Conservation (phyloP, 768 basidiomycete genomes). For the Calvatia gigantea region DNA sequence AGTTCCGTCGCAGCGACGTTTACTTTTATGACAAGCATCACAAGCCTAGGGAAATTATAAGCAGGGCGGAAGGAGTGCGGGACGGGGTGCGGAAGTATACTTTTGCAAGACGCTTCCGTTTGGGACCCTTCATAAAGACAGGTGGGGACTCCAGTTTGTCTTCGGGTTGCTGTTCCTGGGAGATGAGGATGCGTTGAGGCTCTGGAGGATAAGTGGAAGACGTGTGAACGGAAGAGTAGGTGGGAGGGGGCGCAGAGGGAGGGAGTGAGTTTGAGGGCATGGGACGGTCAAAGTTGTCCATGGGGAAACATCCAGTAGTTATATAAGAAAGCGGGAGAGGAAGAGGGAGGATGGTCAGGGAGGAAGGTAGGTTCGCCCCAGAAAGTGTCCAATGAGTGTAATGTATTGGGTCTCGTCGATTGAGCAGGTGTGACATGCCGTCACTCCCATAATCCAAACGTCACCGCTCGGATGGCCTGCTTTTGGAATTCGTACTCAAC, state of each 20-base stretch:
- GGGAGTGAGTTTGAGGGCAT: conserved; percentile 11
- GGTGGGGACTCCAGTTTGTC: conserved; percentile 27
- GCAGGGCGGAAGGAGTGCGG: conserved; percentile 3
- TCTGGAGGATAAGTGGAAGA: conserved; percentile 12
- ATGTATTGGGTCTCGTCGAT: too few species aligned
- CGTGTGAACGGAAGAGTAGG: conserved; percentile 21
- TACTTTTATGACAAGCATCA: conserved; percentile 83
- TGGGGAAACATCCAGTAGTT: conserved; percentile 18
- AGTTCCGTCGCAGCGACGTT: conserved; percentile 80
- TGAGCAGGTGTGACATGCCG: background rate
- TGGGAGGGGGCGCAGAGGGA: conserved; percentile 12
- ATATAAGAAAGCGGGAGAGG: conserved; percentile 14
- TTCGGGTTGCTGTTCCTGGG: conserved; percentile 20
- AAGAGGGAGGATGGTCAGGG: conserved; percentile 8
- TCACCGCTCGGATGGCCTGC: conserved; percentile 1
- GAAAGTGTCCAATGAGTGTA: conserved; percentile 2
- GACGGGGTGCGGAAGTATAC: conserved; percentile 20
- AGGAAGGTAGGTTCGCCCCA: conserved; percentile 7
- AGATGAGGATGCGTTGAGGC: conserved; percentile 7
- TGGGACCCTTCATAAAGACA: conserved; percentile 42
- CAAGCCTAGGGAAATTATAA: conserved; percentile 47
- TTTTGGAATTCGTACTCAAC: background rate
- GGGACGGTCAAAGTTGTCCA: conserved; percentile 33
- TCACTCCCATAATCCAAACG: background rate
- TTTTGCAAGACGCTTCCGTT: conserved; percentile 55